Base-by-base conservation (phyloP, 768 basidiomycete genomes). In the Lentinula guzmanii region DNA sequence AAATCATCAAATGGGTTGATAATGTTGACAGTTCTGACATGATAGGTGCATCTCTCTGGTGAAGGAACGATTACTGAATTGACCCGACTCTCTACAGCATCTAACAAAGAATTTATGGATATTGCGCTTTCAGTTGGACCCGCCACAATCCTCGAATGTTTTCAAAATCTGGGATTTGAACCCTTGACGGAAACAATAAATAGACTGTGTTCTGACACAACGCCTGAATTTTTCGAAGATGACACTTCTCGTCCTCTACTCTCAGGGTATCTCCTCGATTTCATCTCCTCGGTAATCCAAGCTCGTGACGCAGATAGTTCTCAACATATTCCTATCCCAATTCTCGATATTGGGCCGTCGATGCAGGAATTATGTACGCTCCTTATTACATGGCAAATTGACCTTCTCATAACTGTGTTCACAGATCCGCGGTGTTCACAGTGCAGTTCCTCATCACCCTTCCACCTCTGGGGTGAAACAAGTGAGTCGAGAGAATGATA, bases 61-160 rank as follows among this genome's bases (percentile, higher is more conserved):
- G 3, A n/a, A 33, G 43, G 43, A 21, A 2, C 10, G 28, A 45
- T 34, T 4, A 28, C n/a, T 31, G 15, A 58, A 13, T 7, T 46
- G 33, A 41, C 15, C 3, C 4, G 24, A 34, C n/a, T 45, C 4
- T 11, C 2, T n/a, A 58, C 24, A 33, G 24, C 33, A 46, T 18
- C 35, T 33, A n/a, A 48, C 33, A 50, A 24, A 8, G 45, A 59
- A 10, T 63, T 45, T n/a, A 31, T 18, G 31, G 62, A 59, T 15
- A 45, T 43, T 9, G 51, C 57, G 0, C 57, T 63, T 42, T 52
- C 62, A 18, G 37, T 52, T n/a, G 62, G 62, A 28, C 62, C 62
- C 16, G 21, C 45, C 28, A 39, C 58, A 4, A 53, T 63, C 16
- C 62, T 63, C 13, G 51, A 63, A 35, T 63, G 50, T 34, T 55